Evolutionary conservation across 108 stramenopile genomes (phyloP).

Genomic region (Fragilaria crotonensis): DNA sequence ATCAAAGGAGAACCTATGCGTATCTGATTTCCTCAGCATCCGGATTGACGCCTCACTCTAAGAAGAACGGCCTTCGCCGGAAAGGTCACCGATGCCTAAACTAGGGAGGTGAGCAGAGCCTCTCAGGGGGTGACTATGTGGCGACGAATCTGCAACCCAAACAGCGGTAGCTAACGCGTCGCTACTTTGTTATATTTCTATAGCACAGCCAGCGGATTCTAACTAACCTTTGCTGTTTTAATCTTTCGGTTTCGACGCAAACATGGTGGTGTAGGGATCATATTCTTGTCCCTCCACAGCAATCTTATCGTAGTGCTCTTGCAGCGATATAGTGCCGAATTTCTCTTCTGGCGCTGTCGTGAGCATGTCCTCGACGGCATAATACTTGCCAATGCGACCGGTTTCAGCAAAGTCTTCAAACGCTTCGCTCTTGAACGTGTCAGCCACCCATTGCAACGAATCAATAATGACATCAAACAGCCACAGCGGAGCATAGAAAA

Average conservation of each 20-base stretch:
- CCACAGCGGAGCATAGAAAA: constrained; percentile 80
- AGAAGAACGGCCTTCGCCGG: no score
- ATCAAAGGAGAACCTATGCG: no score
- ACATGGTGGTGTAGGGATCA: constrained; percentile 93
- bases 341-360: constrained; percentile 85
- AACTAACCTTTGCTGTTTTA: no score
- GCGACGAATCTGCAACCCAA: no score
- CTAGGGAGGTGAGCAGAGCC: no score
- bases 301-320: constrained; percentile 91
- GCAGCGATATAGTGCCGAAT: constrained; percentile 87
- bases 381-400: constrained; percentile 93
- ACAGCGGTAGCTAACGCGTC: no score
- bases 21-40: no score
- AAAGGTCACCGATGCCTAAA: no score
- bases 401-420: constrained; percentile 88
- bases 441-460: constrained; percentile 75
- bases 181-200: no score
- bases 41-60: no score
- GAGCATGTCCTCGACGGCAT: constrained; percentile 97
- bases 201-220: no score
- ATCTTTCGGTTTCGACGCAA: background rate
- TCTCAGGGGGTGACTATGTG: no score
- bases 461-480: constrained; percentile 90
- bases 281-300: constrained; percentile 94
- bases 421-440: constrained; percentile 54